Base-by-base conservation (phyloP, 2,329 filamentous ascomycete species). In the Aphanocladium album region DNA sequence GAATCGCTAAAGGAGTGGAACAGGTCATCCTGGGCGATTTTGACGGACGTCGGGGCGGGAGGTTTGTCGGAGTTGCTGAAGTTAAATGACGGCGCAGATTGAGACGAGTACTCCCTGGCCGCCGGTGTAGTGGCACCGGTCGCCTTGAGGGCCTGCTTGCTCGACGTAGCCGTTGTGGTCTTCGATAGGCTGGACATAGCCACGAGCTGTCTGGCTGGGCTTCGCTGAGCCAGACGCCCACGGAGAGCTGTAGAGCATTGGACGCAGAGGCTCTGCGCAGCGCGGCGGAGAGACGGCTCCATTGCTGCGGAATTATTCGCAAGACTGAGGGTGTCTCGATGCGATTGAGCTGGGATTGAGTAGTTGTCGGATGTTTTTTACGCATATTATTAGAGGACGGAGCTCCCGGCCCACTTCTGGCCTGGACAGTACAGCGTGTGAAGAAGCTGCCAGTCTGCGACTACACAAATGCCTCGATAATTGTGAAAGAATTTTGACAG, bases 1-100 rank as follows among this genome's bases (percentile, higher is more conserved):
- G 95, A 99, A 65, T 88, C 82, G 39, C 91, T 90, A 74, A 95
- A 96, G 11, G 91, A 86, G 75, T 99, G 93, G 80, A 98, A 99
- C 60, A 99, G 87, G 72, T 97, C 89, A 76, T 96, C 86, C 55
- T 86, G 82, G 64, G 80, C 80, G 27, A 96, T 81, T 51, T 68
- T 70, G 25, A 71, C 62, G 19, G 66, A 65, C 9, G 72, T 59
- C 1, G 69, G 33, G 12, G 67, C 60, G 12, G 61, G 60, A 12
- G 62, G 56, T 25, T 67, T 67, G n/a, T 62, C 66, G n/a, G 65
- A 56, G 7, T 50, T 46, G 7, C 17, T 56, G 59, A 61, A 61
- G 46, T 46, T 57, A 3, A 61, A 56, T 2, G 59, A 57, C 30
- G 53, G 35, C 25, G 52, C 53, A n/a, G 59, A 45, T n/a, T 61